Conservation (phyloP, 2,329 filamentous ascomycete genomes). For the Talaromyces sp. region DNA sequence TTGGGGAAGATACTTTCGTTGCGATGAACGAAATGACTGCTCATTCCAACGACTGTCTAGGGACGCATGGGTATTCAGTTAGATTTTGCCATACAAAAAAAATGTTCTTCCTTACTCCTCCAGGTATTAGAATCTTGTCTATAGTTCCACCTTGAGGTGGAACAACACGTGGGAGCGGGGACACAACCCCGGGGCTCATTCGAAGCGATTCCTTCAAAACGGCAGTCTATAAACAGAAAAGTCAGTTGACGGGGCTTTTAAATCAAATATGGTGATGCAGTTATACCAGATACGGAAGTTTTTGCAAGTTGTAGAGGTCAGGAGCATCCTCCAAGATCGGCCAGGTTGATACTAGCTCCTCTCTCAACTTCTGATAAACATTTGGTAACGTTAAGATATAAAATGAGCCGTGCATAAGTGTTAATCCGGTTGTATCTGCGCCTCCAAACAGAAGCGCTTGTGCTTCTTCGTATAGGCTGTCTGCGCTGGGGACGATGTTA, state of each 20-base stretch:
- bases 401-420: slow-evolving; percentile 35
- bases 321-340: slow-evolving; percentile 19
- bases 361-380: slow-evolving; percentile 21
- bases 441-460: slow-evolving; percentile 48
- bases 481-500: slow-evolving; percentile 29
- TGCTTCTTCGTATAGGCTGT: slow-evolving; percentile 44
- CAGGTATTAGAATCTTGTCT: slow-evolving; percentile 21
- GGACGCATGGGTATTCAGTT: no score
- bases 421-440: slow-evolving; percentile 44
- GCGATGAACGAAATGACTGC: slow-evolving; percentile 24
- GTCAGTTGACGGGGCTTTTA: not conserved
- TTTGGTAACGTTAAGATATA: slow-evolving; percentile 25
- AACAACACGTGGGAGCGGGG: slow-evolving; percentile 28
- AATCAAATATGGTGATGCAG: not conserved
- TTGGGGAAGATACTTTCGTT: slow-evolving; percentile 34
- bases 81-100: no score
- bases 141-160: slow-evolving; percentile 24
- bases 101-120: slow-evolving; percentile 20
- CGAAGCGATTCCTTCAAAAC: slow-evolving; percentile 42
- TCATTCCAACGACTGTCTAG: slow-evolving; percentile 28
- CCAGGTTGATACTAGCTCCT: slow-evolving; percentile 23
- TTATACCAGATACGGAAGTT: slow-evolving; percentile 31
- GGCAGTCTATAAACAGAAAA: slow-evolving; percentile 23
- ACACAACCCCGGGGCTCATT: slow-evolving; percentile 28
- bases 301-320: slow-evolving; percentile 26